Percentiles rank a stretch among this genome's conserved stretches.
Evolutionary conservation across 163 green algal genomes (phyloP).

Genomic region (Scenedesmus sp.): DNA sequence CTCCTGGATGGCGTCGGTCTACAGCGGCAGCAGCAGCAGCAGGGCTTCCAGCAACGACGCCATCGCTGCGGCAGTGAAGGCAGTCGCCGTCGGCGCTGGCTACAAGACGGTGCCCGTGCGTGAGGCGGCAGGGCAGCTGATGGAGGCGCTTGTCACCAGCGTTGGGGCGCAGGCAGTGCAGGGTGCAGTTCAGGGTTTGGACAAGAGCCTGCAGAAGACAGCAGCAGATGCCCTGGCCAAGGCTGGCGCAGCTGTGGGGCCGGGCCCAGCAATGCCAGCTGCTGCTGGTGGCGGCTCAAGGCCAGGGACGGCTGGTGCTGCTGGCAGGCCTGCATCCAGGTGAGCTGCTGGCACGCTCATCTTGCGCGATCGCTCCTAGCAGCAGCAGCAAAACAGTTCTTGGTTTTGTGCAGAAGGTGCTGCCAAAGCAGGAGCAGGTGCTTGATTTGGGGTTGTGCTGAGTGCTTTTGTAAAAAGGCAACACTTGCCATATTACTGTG

Average conservation of each 20-base stretch:
- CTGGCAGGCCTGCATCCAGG: too few species aligned
- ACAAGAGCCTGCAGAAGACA: constrained; percentile 46
- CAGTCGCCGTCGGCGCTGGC: constrained; percentile 59
- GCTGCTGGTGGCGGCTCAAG: too few species aligned
- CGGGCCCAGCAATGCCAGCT: neutral
- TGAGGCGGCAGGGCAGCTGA: constrained; percentile 72
- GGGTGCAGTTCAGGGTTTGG: neutral
- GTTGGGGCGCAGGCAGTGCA: constrained; percentile 19
- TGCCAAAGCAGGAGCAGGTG: neutral
- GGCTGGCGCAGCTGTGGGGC: neutral
- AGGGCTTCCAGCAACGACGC: constrained; percentile 25
- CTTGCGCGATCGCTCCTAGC: neutral
- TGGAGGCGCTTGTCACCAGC: constrained; percentile 57
- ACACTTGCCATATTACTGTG: too few species aligned
- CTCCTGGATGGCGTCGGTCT: constrained; percentile 63
- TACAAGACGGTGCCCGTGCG: constrained; percentile 88
- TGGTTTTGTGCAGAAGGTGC: too few species aligned
- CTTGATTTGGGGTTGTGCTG: too few species aligned
- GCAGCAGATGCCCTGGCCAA: constrained; percentile 62
- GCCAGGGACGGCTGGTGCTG: too few species aligned
- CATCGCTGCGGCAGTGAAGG: constrained; percentile 63
- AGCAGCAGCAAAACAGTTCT: too few species aligned
- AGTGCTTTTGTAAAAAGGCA: too few species aligned
- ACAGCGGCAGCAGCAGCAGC: constrained; percentile 22
- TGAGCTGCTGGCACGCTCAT: too few species aligned